Evolutionary conservation across 306 rosid species (phyloP).

Genomic region (Sicyos edulis): DNA sequence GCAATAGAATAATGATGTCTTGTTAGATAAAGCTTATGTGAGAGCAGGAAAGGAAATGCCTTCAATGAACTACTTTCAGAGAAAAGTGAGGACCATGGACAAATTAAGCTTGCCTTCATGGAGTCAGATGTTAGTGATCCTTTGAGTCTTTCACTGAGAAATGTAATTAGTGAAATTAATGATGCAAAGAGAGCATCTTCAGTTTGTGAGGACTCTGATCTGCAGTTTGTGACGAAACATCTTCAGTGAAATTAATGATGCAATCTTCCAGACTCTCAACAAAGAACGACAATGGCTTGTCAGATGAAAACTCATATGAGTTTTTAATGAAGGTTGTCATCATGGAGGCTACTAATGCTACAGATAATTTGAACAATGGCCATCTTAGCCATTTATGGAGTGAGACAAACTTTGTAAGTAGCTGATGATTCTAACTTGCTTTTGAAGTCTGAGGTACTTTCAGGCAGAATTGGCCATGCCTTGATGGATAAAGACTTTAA

Average conservation of each 20-base stretch:
- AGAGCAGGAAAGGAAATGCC: background rate
- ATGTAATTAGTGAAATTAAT: no score
- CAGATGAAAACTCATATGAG: conserved; percentile 28
- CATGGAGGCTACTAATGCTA: conserved; percentile 25
- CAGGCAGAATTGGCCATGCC: conserved; percentile 24
- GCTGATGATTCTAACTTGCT: conserved; percentile 26
- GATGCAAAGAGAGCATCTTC: no score
- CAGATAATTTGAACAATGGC: conserved; percentile 24
- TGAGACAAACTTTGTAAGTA: conserved; percentile 22
- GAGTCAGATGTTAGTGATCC: background rate
- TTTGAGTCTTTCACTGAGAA: background rate
- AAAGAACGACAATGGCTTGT: conserved; percentile 20
- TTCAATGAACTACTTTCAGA: background rate
- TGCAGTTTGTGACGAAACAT: no score
- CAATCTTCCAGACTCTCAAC: background rate
- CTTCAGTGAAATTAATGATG: no score
- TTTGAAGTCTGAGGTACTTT: conserved; percentile 24
- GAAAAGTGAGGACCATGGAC: background rate
- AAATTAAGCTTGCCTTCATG: background rate
- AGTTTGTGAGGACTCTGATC: background rate
- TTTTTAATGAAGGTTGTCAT: background rate
- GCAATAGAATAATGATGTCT: conserved; percentile 28
- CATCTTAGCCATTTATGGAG: conserved; percentile 28
- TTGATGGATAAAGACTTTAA: conserved; percentile 22
- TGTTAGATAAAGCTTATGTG: conserved; percentile 22